A percentile compares a stretch with the other conserved stretches of the same genome.
Conservation (phyloP, 2,329 filamentous ascomycete genomes). For the Aspergillus viridinutans region DNA sequence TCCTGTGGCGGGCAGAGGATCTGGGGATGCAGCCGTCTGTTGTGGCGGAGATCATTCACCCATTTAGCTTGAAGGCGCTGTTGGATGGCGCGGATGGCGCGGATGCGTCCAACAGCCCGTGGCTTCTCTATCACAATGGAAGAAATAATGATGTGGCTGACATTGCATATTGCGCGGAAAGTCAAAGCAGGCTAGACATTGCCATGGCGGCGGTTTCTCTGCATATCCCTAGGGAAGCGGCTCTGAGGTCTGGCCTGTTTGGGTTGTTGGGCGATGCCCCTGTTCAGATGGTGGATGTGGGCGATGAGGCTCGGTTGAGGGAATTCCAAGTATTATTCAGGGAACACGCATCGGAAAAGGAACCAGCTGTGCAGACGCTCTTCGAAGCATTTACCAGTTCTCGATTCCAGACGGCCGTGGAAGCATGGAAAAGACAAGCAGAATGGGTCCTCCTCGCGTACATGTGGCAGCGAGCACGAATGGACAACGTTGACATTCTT, state of each 20-base stretch:
- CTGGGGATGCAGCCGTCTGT: too few species aligned
- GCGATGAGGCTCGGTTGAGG: neutral
- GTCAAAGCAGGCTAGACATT: neutral
- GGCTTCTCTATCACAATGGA: too few species aligned
- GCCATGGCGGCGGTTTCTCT: constrained; percentile 3
- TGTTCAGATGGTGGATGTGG: constrained; percentile 7
- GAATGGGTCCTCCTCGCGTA: too few species aligned
- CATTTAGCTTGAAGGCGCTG: too few species aligned
- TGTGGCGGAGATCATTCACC: too few species aligned
- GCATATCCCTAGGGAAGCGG: neutral
- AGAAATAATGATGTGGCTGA: neutral
- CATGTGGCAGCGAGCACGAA: too few species aligned
- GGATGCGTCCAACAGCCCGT: too few species aligned
- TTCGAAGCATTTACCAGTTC: neutral
- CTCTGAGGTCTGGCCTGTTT: constrained; percentile 2
- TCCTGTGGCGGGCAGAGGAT: too few species aligned
- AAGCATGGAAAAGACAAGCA: too few species aligned
- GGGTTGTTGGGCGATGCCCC: constrained; percentile 5
- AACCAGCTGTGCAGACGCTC: neutral
- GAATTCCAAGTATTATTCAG: neutral
- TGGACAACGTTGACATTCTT: too few species aligned
- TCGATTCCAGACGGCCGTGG: neutral
- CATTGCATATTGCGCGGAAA: neutral
- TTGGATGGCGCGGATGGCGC: too few species aligned
- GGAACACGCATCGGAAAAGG: neutral